Percentiles rank a stretch among this genome's conserved stretches.
phyloP scores from a whole-genome alignment of 495 filamentous ascomycete genomes.

The Aspergillus steynii region DNA sequence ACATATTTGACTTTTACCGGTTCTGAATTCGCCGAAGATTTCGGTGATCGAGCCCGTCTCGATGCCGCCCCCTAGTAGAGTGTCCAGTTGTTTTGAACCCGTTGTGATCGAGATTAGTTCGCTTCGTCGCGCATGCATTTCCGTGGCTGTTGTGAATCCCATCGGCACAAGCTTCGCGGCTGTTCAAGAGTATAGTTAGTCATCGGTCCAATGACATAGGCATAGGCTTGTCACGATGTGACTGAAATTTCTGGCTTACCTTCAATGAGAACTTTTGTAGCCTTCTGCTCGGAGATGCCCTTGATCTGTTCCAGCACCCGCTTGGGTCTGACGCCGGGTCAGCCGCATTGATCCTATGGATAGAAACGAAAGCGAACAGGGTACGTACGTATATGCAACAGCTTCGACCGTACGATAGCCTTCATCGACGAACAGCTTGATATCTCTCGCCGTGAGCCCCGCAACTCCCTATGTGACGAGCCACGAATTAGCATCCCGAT shows the following conservation, averaged over 20 bases:
- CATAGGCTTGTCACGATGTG: too few species aligned
- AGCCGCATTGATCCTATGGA: background rate
- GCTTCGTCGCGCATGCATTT: conserved; percentile 95
- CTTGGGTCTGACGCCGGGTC: conserved; percentile 56
- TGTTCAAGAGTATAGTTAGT: conserved; percentile 30
- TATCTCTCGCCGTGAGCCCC: conserved; percentile 89
- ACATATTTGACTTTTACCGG: conserved; percentile 97
- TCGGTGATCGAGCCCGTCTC: conserved; percentile 99
- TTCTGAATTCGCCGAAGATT: conserved; percentile 96
- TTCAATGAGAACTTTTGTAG: conserved; percentile 88
- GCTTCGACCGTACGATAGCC: conserved; percentile 94
- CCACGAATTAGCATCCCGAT: conserved; percentile 12
- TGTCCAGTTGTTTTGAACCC: conserved; percentile 95
- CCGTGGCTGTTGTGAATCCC: conserved; percentile 98
- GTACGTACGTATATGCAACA: conserved; percentile 80
- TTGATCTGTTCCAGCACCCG: conserved; percentile 90
- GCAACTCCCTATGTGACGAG: conserved; percentile 61
- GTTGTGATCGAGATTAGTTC: conserved; percentile 98
- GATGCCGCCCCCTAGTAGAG: conserved; percentile 88
- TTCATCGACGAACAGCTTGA: conserved; percentile 87
- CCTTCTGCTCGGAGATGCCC: conserved; percentile 95
- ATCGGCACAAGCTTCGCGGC: conserved; percentile 95
- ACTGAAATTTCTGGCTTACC: conserved; percentile 49
- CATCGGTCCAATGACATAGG: background rate
- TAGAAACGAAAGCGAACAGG: background rate